Percentiles rank a stretch among this genome's conserved stretches.
These are phyloP conservation scores for Linnemannia zychae DNA, from an alignment of 192 early-diverging fungal genomes.

Conservation along the genomic window DNA sequence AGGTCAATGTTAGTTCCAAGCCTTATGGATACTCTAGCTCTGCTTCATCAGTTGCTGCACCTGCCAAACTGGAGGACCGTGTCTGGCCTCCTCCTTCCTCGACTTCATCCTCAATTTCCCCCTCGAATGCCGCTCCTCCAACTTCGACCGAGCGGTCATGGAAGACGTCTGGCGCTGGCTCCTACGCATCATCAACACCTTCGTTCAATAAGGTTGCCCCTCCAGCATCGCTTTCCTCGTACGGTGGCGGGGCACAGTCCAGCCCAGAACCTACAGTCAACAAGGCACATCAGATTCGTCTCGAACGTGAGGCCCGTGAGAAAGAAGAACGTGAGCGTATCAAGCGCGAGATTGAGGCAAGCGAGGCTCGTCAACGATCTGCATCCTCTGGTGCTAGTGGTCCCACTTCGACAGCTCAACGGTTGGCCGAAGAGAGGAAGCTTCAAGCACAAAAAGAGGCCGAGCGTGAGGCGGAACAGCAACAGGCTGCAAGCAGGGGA, in stretches of 20 bases:
- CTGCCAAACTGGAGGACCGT: slow-evolving; percentile 6
- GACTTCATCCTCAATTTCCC: neutral
- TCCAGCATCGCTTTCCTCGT: slow-evolving; percentile 29
- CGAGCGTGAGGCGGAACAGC: slow-evolving; percentile 30
- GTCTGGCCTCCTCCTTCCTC: slow-evolving; percentile 23
- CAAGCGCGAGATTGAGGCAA: slow-evolving; percentile 38
- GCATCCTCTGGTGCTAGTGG: neutral
- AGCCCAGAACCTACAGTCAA: slow-evolving; percentile 46
- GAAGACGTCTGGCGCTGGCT: slow-evolving; percentile 37
- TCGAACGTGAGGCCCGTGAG: slow-evolving; percentile 49
- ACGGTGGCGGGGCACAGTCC: neutral
- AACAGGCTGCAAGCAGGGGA: slow-evolving; percentile 56
- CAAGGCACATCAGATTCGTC: slow-evolving; percentile 54
- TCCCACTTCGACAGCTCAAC: slow-evolving; percentile 20
- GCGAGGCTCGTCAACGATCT: slow-evolving; percentile 29
- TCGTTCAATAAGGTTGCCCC: slow-evolving; percentile 51
- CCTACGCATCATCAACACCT: slow-evolving; percentile 7
- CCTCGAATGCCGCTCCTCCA: slow-evolving; percentile 8
- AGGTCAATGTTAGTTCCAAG: slow-evolving; percentile 36
- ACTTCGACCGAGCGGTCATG: slow-evolving; percentile 29
- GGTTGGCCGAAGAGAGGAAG: slow-evolving; percentile 49
- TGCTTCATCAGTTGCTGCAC: slow-evolving; percentile 1
- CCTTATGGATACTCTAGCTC: slow-evolving; percentile 6
- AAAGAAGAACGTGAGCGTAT: slow-evolving; percentile 55
- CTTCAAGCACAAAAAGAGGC: slow-evolving; percentile 51